Evolutionary conservation across 306 rosid species (phyloP), one percentile per base, ranked within the genome.

Genomic region (Begonia fuchsioides): DNA sequence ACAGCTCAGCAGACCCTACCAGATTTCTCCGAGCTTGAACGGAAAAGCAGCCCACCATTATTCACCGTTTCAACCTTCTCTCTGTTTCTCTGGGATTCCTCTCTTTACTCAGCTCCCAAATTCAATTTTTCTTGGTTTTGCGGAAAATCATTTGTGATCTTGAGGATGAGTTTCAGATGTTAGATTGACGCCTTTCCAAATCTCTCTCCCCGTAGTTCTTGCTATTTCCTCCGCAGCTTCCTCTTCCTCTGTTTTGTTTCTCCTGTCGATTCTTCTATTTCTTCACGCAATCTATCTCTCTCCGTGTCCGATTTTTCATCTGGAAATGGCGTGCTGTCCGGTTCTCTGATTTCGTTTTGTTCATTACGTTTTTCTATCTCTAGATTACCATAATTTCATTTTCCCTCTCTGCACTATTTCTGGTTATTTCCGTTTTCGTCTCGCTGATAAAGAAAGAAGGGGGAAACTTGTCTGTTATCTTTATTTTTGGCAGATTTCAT

Each of bases 1-100:
- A 57, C 61, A 47, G 61, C 53, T 57, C 53, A 57, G 10, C 61
- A 2, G 38, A 56, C 46, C 60, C 44, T 15, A 47, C 51, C 46
- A 56, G 17, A 47, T 17, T 44, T 54, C 43, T 38, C 11, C 50
- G 12, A 20, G 35, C 32, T 43, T 39, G 52, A 39, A 20, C 12
- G 47, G 15, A 13, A 57, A 13, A 43, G 32, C 53, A 16, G 39
- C 51, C 39, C 15, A 3, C 16, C 18, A 52, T 32, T 46, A 32
- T 46, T 16, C 39, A 50, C 52, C 14, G 6, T 41, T 41, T n/a
- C 14, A 2, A 41, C 14, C 2, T 40, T 17, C 13, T 11, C 43
- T 56, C 51, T 7, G 45, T 47, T 44, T 15, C 44, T 12, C 53
- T 57, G 45, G 17, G 52, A 43, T 32, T 56, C 14, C 45, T 41